Base-by-base conservation (phyloP, 1,284 basidiomycete genomes). In the Abortiporus biennis region DNA sequence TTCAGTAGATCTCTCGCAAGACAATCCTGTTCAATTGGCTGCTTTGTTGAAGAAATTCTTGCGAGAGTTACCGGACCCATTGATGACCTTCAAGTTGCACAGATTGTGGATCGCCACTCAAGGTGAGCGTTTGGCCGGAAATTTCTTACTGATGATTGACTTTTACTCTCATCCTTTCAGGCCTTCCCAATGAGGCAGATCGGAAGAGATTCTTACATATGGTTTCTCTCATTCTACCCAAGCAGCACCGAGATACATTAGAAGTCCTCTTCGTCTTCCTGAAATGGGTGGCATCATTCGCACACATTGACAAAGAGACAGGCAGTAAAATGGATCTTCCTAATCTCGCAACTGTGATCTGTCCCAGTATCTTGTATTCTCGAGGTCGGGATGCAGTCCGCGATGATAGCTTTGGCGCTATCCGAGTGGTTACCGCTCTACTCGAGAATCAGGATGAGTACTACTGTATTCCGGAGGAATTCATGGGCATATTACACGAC, bases 201-300 rank as follows among this genome's bases (percentile, higher is more conserved):
- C 81, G 92, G 37, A 80, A 76, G 52, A 81, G 90, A 38, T 78
- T 88, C 56, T 71, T 99, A 38, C 94, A 97, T 63, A 76, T 96
- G 54, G 73, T 96, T 13, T 85, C 85, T 36, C 72, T 95, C 44
- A 71, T 99, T 3, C 70, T 99, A 53, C 96, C 95, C 12, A 93
- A 91, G 65, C 78, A 81, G 43, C 92, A 99, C 61, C 82, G 96
- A 48, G 96, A 99, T 63, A 97, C 94, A 20, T 82, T 97, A 79
- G 95, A 99, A 65, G 92, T 97, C 36, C 69, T 99, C 34, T 98
- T 97, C 58, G 93, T 97, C 15, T 99, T 99, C 69, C 74, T 99
- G 53, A 95, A 96, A 64, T 99, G 96, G 96, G 95, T 99, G 2
- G 95, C 95, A 4, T 95, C 92, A 3, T 99, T 99, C 63, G 93